These are phyloP conservation scores for Penicillium simplicissimum DNA, from an alignment of 495 filamentous ascomycete species.

Conservation along the genomic window DNA sequence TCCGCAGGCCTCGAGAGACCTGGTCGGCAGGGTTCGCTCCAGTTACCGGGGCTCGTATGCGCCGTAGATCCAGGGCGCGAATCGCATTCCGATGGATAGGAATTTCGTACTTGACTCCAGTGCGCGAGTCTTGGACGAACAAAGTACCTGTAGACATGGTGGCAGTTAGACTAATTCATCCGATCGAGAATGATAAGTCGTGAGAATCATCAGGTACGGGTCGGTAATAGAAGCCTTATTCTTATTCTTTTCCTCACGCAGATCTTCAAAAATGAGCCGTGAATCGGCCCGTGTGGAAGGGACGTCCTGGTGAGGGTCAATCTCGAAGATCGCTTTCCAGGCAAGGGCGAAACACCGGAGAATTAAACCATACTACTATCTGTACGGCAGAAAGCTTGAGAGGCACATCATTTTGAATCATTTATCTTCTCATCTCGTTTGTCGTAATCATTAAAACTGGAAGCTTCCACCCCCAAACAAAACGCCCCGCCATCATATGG, in stretches of 20 bases:
- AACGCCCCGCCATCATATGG: not conserved
- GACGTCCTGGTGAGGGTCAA: not conserved
- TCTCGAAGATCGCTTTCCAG: not conserved
- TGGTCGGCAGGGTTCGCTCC: constrained; percentile 28
- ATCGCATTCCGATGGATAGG: constrained; percentile 53
- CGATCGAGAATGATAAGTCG: not conserved
- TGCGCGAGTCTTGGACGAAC: constrained; percentile 52
- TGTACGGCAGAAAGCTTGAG: not conserved
- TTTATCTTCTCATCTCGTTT: constrained; percentile 1
- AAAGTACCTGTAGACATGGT: constrained; percentile 39
- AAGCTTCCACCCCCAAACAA: not conserved
- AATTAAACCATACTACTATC: not conserved
- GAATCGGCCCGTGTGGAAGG: not conserved
- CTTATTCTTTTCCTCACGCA: not conserved
- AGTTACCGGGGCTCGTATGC: constrained; percentile 37
- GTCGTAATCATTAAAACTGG: constrained; percentile 13
- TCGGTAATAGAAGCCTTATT: not conserved
- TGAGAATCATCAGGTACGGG: not conserved
- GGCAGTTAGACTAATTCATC: not conserved
- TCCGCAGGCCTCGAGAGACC: constrained; percentile 39
- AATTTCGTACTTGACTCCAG: constrained; percentile 48
- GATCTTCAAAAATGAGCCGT: not conserved
- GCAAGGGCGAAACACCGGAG: not conserved
- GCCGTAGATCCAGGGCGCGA: constrained; percentile 48
- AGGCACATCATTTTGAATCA: not conserved